phyloP scores from a whole-genome alignment of 2,329 filamentous ascomycete species.

The Nannizziopsis arthrosporioides region DNA sequence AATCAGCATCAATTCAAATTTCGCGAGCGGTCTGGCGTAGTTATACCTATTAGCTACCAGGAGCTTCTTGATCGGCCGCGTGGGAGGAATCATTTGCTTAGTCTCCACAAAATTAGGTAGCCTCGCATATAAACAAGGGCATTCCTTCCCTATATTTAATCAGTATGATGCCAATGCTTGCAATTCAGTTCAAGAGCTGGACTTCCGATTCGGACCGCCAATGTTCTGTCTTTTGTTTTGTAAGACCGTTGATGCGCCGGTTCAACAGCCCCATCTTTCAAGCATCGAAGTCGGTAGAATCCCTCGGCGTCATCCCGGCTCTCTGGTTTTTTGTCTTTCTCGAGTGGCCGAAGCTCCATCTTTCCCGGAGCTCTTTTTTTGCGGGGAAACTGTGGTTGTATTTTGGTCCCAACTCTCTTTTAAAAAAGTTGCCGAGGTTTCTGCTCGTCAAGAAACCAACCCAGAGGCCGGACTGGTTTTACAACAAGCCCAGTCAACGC shows the following conservation, averaged over 20 bases:
- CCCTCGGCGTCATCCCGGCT: conserved; percentile 4
- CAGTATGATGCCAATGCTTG: neutral
- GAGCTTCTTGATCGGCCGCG: conserved; percentile 38
- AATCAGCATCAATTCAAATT: conserved; percentile 2
- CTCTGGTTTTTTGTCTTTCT: neutral
- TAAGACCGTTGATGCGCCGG: neutral
- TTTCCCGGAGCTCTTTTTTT: neutral
- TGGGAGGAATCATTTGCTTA: conserved; percentile 19
- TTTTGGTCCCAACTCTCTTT: neutral
- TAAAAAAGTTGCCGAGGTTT: too few relatives aligned
- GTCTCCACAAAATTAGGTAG: too few relatives aligned
- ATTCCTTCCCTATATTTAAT: neutral
- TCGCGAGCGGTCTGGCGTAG: neutral
- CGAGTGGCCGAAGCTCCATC: neutral
- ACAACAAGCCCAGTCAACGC: too few relatives aligned
- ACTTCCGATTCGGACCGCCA: neutral
- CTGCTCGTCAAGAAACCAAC: too few relatives aligned
- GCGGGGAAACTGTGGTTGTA: neutral
- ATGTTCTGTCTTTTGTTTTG: neutral
- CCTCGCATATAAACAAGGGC: too few relatives aligned
- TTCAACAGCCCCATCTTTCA: neutral
- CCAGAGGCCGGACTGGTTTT: too few relatives aligned
- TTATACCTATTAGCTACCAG: conserved; percentile 44
- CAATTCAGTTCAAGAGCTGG: neutral
- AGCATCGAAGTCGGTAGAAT: neutral